Base-by-base conservation (phyloP, 495 filamentous ascomycete genomes). In the Tuber umbilicatum region DNA sequence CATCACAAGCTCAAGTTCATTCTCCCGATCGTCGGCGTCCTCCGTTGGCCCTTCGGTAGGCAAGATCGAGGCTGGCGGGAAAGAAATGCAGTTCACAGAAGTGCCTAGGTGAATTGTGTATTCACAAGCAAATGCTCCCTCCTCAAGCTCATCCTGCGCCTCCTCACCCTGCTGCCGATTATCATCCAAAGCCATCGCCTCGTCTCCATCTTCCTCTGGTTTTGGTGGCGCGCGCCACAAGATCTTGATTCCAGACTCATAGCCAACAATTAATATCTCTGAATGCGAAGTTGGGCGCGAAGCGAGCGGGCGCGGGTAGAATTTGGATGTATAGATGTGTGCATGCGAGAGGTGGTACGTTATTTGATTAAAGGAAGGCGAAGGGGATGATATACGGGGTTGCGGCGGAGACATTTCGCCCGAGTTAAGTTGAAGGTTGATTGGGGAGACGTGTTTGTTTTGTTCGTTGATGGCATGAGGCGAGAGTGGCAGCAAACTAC, bases 131-230 rank as follows among this genome's bases (percentile, higher is more conserved):
- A 79, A 79, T 23, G 68, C 40, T 4, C 78, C 69, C n/a, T 79
- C 77, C 38, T 72, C 64, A 17, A 23, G 81, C 78, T 70, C 82
- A 72, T 67, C 77, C 50, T 39, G 73, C 73, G 27, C 79, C 70
- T 41, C 81, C 73, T 70, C 83, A 75, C 47, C 86, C 85, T 71
- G 89, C 87, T 43, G 88, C 88, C 73, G 90, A 87, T 16, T 87
- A 4, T 27, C 71, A 78, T 89, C 87, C 68, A 88, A 85, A 70
- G 88, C 84, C 86, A 91, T 89, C 45, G 89, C 78, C 14, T 84
- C 84, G 78, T 89, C 86, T 17, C 83, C 83, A 45, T 84, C 75
- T 78, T 82, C 75, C 73, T 71, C 77, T 68, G 69, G 68, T 83
- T 84, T 69, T 80, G 79, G 64, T 79, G 50, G 74, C 2, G 70